Base-by-base conservation (phyloP, 805 yeast genomes). In the Tetrapisispora phaffii region DNA sequence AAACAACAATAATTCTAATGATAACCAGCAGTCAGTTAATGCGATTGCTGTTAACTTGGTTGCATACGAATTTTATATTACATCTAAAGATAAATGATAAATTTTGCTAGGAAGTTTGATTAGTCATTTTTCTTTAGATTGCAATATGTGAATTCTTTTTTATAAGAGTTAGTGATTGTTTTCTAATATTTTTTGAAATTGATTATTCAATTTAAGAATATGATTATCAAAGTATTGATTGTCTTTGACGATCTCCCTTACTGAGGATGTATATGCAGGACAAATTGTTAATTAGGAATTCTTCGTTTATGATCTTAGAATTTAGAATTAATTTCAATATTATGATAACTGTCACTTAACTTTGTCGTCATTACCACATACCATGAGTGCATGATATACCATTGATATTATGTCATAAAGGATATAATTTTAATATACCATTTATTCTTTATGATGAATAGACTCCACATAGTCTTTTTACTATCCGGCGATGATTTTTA, bases 231-330 rank as follows among this genome's bases (percentile, higher is more conserved):
- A 41, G 55, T 49, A 56, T 53, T 55, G 59, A 57, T 55, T 58
- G 60, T 56, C 58, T 51, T 55, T 58, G 45, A 37, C 33, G 41
- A 33, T 37, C 41, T 33, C 41, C 41, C 60, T 63, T 58, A 60
- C 85, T 76, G 83, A 79, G 83, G 83, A 78, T 74, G 82, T 75
- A 77, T 68, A 79, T 79, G 84, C 84, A 79, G 84, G 84, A 79
- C 80, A 71, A 69, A 69, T 68, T 68, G 69, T 63, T 65, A 67
- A 50, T 67, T 68, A 77, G 83, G 83, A 77, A 79, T 79, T 79
- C 84, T 79, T 78, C 84, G 85, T 78, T 79, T 78, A 78, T 78
- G 84, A 79, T 72, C 67, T 51, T 39, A 39, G 24, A 34, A 16
- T 39, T 20, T 22, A 26, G 23, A 19, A 24, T 39, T 31, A 10